Percentiles rank a stretch among this genome's conserved stretches.
Conservation (phyloP, 768 basidiomycete genomes). For the Pleurotus pulmonarius region DNA sequence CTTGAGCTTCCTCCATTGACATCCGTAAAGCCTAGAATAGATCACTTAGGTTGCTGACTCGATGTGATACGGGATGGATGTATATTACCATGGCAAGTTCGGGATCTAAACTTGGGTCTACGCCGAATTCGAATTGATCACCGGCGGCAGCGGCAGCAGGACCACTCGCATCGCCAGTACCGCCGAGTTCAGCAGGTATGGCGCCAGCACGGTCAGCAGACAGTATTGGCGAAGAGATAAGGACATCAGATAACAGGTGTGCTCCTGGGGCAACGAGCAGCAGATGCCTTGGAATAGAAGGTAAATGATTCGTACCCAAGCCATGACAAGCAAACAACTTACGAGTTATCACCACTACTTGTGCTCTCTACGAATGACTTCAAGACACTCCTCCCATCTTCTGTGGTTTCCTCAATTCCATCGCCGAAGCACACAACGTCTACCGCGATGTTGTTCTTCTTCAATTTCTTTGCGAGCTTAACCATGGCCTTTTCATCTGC, state of each 20-base stretch:
- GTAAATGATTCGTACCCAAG: not conserved
- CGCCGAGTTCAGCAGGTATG: conserved; percentile 62
- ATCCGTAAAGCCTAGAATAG: conserved; percentile 79
- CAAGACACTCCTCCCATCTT: conserved; percentile 63
- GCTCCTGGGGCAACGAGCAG: conserved; percentile 75
- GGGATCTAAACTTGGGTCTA: conserved; percentile 94
- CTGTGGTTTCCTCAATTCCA: conserved; percentile 65
- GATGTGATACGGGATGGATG: not conserved
- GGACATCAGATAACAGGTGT: conserved; percentile 76
- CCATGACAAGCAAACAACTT: conserved; percentile 23
- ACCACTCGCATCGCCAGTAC: conserved; percentile 40
- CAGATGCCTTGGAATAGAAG: conserved; percentile 57
- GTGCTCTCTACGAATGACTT: conserved; percentile 81
- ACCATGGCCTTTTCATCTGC: conserved; percentile 79
- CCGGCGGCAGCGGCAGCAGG: conserved; percentile 40
- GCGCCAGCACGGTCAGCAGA: conserved; percentile 68
- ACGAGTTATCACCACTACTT: conserved; percentile 85
- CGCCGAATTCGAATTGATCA: conserved; percentile 60
- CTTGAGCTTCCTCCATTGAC: conserved; percentile 95
- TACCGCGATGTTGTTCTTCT: conserved; percentile 98
- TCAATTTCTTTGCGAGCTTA: conserved; percentile 92
- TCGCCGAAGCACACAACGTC: conserved; percentile 92
- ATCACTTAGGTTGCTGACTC: not conserved
- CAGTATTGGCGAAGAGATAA: conserved; percentile 80
- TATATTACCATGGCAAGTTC: conserved; percentile 88